Evolutionary conservation across 306 rosid genomes (phyloP).

Genomic region (Cicer cuneatum): DNA sequence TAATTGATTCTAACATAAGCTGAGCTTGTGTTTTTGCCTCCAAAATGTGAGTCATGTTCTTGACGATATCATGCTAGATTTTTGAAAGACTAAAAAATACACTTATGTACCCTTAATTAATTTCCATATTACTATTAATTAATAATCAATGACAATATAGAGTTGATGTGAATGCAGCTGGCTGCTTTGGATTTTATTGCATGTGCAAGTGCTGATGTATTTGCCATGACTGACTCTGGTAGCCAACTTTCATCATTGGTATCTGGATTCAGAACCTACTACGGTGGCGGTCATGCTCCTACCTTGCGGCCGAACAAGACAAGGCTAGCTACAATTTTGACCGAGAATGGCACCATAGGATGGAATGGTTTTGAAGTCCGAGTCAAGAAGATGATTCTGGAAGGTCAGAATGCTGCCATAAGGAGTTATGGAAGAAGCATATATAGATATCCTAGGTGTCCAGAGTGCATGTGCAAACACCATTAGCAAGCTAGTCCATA

Average conservation of each 20-base stretch:
- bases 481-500: constrained; percentile 43
- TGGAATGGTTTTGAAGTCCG: constrained; percentile 76
- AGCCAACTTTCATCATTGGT: constrained; percentile 97
- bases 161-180: constrained; percentile 60
- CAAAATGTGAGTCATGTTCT: background rate
- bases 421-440: constrained; percentile 82
- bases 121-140: background rate
- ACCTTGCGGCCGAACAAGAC: constrained; percentile 88
- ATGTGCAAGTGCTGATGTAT: constrained; percentile 90
- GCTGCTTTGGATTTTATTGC: constrained; percentile 96
- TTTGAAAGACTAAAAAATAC: background rate
- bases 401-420: constrained; percentile 65
- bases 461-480: constrained; percentile 84
- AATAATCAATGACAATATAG: background rate
- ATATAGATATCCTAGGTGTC: constrained; percentile 79
- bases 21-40: too few relatives aligned
- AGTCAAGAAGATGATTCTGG: constrained; percentile 86
- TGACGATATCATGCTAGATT: background rate
- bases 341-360: constrained; percentile 64
- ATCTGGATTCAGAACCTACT: constrained; percentile 88
- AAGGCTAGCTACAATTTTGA: constrained; percentile 77
- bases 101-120: background rate
- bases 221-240: constrained; percentile 96
- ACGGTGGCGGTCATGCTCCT: constrained; percentile 71
- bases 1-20: too few relatives aligned